These are phyloP conservation scores for Tylopilus rubrobrunneus DNA, from an alignment of 768 basidiomycete genomes.

Conservation along the genomic window DNA sequence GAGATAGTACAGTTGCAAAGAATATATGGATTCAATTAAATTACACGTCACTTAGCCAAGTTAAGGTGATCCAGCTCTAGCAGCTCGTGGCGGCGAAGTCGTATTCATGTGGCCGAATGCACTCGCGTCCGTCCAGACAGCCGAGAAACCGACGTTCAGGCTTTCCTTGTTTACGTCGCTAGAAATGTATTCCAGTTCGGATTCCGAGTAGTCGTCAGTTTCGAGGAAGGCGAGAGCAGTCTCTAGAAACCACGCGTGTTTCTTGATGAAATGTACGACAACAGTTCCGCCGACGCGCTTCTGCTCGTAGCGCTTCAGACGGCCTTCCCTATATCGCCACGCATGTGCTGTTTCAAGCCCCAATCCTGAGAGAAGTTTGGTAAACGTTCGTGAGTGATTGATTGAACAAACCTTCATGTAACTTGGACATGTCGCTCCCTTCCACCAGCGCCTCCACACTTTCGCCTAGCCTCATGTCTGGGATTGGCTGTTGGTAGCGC, in stretches of 20 bases:
- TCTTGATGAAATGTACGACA: slow-evolving; percentile 97
- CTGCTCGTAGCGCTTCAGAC: slow-evolving; percentile 56
- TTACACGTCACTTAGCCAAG: background rate
- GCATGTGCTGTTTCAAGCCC: slow-evolving; percentile 59
- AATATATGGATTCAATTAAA: slow-evolving; percentile 2
- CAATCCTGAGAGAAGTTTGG: slow-evolving; percentile 38
- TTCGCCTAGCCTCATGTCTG: slow-evolving; percentile 60
- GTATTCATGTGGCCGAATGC: slow-evolving; percentile 18
- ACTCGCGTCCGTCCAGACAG: slow-evolving; percentile 29
- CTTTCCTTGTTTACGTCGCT: slow-evolving; percentile 7
- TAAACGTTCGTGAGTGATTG: background rate
- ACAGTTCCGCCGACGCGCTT: slow-evolving; percentile 86
- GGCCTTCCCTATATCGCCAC: slow-evolving; percentile 73
- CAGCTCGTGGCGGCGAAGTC: slow-evolving; percentile 3
- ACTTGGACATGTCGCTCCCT: slow-evolving; percentile 76
- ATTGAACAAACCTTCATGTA: slow-evolving; percentile 53
- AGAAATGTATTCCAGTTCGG: slow-evolving; percentile 20
- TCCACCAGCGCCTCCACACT: slow-evolving; percentile 92
- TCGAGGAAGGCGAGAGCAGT: slow-evolving; percentile 86
- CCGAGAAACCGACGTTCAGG: slow-evolving; percentile 20
- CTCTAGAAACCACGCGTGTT: slow-evolving; percentile 94
- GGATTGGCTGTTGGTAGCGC: slow-evolving; percentile 66
- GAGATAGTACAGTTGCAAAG: slow-evolving; percentile 10
- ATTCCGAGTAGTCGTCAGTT: slow-evolving; percentile 65
- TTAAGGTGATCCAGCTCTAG: background rate